Evolutionary conservation across 345 rosid species (phyloP).

Genomic region (Eucalyptus tenuipes): DNA sequence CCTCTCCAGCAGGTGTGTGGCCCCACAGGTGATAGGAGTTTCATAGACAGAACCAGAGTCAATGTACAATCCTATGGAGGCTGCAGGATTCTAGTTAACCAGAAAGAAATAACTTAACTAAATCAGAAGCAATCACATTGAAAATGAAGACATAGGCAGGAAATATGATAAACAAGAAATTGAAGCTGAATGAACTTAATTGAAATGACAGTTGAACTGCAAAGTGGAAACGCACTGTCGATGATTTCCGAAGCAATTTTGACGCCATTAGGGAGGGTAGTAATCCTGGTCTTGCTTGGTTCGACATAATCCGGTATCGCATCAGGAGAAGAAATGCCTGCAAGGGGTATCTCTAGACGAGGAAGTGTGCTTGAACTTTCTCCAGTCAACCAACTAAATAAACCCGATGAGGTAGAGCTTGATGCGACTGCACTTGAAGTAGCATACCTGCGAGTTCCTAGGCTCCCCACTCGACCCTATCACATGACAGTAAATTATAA

Average conservation of each 20-base stretch:
- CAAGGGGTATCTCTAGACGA: constrained; percentile 44
- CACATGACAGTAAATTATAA: background rate
- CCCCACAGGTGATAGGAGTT: constrained; percentile 57
- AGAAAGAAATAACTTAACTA: background rate
- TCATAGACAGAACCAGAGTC: constrained; percentile 81
- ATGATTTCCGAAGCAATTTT: constrained; percentile 60
- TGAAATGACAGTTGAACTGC: background rate
- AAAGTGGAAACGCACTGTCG: constrained; percentile 24
- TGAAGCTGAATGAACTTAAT: background rate
- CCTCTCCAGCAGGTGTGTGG: constrained; percentile 75
- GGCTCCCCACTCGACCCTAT: constrained; percentile 34
- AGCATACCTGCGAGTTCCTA: constrained; percentile 31
- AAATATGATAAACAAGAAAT: background rate
- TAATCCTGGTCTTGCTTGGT: constrained; percentile 43
- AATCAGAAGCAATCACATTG: background rate
- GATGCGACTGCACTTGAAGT: constrained; percentile 43
- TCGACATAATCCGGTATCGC: constrained; percentile 49
- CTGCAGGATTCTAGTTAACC: constrained; percentile 52
- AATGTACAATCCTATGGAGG: constrained; percentile 71
- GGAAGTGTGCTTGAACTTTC: constrained; percentile 29
- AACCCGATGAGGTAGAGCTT: constrained; percentile 27
- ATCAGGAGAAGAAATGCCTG: constrained; percentile 44
- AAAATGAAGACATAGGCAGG: background rate
- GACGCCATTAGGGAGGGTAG: constrained; percentile 63
- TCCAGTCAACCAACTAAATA: constrained; percentile 62